Evolutionary conservation across 176 grass and related monocot species (phyloP), one percentile per base, ranked within the genome.

Genomic region (Aegilops bicornis): DNA sequence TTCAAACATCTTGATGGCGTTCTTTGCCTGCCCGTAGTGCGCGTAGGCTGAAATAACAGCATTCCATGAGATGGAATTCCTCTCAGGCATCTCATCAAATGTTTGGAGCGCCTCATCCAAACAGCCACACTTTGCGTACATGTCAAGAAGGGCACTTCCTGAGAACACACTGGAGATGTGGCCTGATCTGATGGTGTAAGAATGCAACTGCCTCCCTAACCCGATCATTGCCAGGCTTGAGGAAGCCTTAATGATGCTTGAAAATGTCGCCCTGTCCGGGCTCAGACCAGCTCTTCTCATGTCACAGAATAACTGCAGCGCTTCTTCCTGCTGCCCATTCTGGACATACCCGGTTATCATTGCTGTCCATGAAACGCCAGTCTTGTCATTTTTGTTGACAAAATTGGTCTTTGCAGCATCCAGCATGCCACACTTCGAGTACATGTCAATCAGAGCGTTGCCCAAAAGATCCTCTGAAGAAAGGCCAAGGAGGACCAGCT

Each of bases 11-110:
- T 66, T 84, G 48, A 95, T 93, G 64, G 91, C 92, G 65, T 91
- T 93, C 36, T 61, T 88, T 64, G 92, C 95, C 64, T 91, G 77
- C 20, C 95, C 95, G 70, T 91, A 91, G 36, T 95, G 87, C 13
- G 91, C 87, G 60, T 91, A 94, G 25, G 92, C 95, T 79, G 87
- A 95, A 68, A 97, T 87, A 69, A 91, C 84, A 74, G 87, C 85
- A 11, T 97, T 97, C 92, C 95, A 97, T 2, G 95, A 95, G 64
- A 97, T 86, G 61, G 93, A 91, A 84, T 97, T 95, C 64, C 84
- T 93, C 45, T 95, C 79, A 5, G 89, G 85, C 92, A 95, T 95
- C 88, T 95, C 95, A 80, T 93, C 68, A 79, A 97, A 97, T 82
- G 78, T 86, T 24, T 24, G 67, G 27, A 88, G 70, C 32, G 92